A percentile compares a stretch with the other conserved stretches of the same genome.
These are phyloP conservation scores for Cryphonectria carpinicola DNA, from an alignment of 2,329 filamentous ascomycete species.

Conservation along the genomic window DNA sequence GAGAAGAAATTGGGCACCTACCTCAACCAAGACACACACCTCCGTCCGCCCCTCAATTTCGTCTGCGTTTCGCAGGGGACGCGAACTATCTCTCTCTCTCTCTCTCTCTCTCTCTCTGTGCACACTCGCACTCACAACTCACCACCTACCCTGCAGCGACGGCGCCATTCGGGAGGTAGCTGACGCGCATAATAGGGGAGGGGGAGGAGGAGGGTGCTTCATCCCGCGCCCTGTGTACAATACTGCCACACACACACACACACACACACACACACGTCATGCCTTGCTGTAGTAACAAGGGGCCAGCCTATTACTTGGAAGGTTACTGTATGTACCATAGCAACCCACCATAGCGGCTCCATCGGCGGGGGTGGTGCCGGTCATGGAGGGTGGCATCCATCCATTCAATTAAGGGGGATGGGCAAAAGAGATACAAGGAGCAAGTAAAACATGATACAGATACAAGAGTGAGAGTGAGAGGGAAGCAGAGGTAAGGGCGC, in stretches of 20 bases:
- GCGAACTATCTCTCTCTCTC: too few species aligned
- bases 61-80: neutral
- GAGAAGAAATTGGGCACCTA: neutral
- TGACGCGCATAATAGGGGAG: slow-evolving; percentile 1
- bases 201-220: neutral
- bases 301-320: neutral
- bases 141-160: neutral
- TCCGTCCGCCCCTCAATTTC: neutral
- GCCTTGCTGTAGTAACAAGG: neutral
- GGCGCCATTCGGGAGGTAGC: neutral
- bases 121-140: neutral
- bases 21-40: neutral
- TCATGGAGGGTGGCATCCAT: neutral
- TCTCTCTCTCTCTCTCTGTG: too few species aligned
- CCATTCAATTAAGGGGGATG: too few species aligned
- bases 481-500: neutral
- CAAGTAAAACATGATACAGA: neutral
- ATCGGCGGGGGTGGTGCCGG: neutral
- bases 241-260: neutral
- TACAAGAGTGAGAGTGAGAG: neutral
- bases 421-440: neutral
- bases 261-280: neutral
- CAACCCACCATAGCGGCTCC: neutral
- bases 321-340: neutral
- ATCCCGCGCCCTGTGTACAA: neutral